Base-by-base conservation (phyloP, 305 asterid species). In the Euphrasia arctica region DNA sequence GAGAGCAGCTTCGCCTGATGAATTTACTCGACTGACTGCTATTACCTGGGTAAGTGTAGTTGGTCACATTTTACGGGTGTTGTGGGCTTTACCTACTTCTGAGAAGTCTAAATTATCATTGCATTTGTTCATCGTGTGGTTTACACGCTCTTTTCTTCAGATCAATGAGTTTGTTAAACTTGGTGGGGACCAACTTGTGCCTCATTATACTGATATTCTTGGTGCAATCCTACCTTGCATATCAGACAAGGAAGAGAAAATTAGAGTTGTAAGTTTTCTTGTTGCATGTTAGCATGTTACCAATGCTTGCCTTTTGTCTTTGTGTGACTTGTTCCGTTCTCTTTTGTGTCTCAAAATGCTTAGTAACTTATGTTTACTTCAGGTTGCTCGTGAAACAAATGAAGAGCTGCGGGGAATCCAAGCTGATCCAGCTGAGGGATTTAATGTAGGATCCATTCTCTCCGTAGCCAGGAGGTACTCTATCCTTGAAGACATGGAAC, bases 351-450 rank as follows among this genome's bases (percentile, higher is more conserved):
- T 43, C 62, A 58, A 59, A 47, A 62, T 75, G 72, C 70, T 74
- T 64, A 67, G 42, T 4, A 4, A 43, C 59, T 58, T 63, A 36
- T 70, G 27, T 54, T 59, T 28, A 75, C 65, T 71, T 70, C 62
- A 94, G 99, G 96, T 94, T 81, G 96, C 99, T 60, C 86, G 97
- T 64, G 99, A 91, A 77, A 94, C 97, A 75, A 94, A 94, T 74
- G 99, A 91, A 52, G 98, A 89, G 76, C 99, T 94, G 73, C 90
- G 87, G 66, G 90, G 87, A 32, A 87, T 85, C 75, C 83, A 84
- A 77, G 94, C 98, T 78, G 88, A 76, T 68, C 95, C 98, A 63
- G 82, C 89, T 59, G 98, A 85, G 76, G 97, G 90, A 48, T 91
- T 89, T 77, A 91, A 82, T 76, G 97, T 94, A 34, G 90, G 95